Evolutionary conservation across 1,284 basidiomycete species (phyloP), one percentile per base, ranked within the genome.

Genomic region (Malassezia dermatis): DNA sequence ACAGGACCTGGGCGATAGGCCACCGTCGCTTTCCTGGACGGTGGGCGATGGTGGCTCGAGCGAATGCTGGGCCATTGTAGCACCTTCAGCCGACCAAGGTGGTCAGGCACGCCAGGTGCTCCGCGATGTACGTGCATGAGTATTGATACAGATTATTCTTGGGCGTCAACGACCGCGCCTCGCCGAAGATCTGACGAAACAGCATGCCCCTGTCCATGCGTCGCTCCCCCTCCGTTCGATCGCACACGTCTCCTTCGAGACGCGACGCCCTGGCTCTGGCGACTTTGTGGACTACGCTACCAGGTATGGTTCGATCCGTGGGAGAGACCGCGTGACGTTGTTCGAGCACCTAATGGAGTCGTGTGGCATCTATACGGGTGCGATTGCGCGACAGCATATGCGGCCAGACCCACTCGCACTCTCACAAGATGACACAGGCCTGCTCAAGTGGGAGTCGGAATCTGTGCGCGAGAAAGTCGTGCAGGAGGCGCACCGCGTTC

Each of bases 251-350:
- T 60, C 65, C 10, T 71, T 71, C 28, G 59, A 58, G 1, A 64
- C 63, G 12, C 58, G 61, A 21, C 37, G 45, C 2, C 8, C 53
- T 3, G 59, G 50, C 8, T 17, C 17, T 5, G 59, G 60, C 34
- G 63, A 64, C 2, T 74, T 72, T 41, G 59, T 63, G 32, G 67
- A 74, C 60, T 74, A 63, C 42, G 47, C 62, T 6, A 62, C 63
- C 0, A 47, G 71, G 3, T 74, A 74, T 51, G 71, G 71, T 6
- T 65, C 71, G 0, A 70, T 72, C 8, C 63, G 71, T 2, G 65
- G 64, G 13, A 50, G 66, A 37, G 71, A 74, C 34, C 35, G 59
- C 5, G 58, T 64, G 21, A 74, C 68, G 21, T 53, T 74, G 13
- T 67, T 63, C 40, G 71, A 74, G 59, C 53, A 56, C 1, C 51